These are phyloP conservation scores for Colletotrichum abscissum DNA, from an alignment of 2,329 filamentous ascomycete genomes.

Conservation along the genomic window DNA sequence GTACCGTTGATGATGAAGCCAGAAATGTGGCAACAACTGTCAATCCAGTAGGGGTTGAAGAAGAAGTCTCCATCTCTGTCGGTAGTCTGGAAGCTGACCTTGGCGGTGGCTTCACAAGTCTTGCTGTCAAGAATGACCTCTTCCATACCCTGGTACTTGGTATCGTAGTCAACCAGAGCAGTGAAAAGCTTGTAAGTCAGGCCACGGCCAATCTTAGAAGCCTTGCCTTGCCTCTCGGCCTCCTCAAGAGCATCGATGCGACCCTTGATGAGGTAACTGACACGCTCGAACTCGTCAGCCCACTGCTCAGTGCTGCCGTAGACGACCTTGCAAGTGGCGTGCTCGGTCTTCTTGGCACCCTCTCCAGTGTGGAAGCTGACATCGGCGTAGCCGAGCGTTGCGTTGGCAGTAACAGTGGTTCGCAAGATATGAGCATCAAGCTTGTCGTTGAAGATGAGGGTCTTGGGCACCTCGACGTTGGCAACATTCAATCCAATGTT, in stretches of 20 bases:
- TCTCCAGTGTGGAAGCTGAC: constrained; percentile 70
- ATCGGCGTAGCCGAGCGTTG: constrained; percentile 63
- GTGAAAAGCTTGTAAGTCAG: constrained; percentile 80
- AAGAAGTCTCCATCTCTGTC: constrained; percentile 63
- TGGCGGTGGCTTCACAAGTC: constrained; percentile 55
- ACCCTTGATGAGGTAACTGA: constrained; percentile 75
- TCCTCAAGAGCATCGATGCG: constrained; percentile 68
- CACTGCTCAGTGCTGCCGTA: constrained; percentile 69
- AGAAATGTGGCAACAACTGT: constrained; percentile 68
- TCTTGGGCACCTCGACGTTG: constrained; percentile 76
- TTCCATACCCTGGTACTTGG: constrained; percentile 67
- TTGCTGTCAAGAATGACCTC: constrained; percentile 66
- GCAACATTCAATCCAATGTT: constrained; percentile 72
- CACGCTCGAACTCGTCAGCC: constrained; percentile 74
- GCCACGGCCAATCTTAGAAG: constrained; percentile 78
- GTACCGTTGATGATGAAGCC: constrained; percentile 72
- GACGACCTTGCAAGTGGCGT: constrained; percentile 71
- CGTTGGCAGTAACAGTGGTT: constrained; percentile 69
- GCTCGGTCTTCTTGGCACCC: constrained; percentile 68
- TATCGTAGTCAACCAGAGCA: constrained; percentile 67
- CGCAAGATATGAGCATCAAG: constrained; percentile 67
- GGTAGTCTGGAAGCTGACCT: constrained; percentile 58
- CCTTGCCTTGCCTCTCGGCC: constrained; percentile 72
- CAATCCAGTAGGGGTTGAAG: constrained; percentile 69
- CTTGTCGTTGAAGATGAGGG: constrained; percentile 68